Percentiles rank a stretch among this genome's conserved stretches.
Evolutionary conservation across 352 stramenopile species (phyloP).

Genomic region (Phytopythium kandeliae): DNA sequence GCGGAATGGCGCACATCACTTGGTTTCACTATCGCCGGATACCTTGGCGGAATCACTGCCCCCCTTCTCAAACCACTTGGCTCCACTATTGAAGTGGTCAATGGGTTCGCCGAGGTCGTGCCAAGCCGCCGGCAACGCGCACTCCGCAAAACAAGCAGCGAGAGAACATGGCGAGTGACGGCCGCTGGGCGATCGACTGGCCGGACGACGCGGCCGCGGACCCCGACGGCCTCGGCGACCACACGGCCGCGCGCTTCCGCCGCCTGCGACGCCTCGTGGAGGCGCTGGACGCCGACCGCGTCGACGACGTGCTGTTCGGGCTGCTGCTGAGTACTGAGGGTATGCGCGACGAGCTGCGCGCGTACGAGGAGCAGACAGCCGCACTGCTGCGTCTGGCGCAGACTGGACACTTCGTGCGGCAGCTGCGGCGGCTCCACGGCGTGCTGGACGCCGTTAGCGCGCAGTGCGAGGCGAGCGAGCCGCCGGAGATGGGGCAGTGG

Average conservation of each 20-base stretch:
- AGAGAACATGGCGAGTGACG: too few relatives aligned
- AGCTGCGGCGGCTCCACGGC: neutral
- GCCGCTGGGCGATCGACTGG: too few relatives aligned
- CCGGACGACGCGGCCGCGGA: too few relatives aligned
- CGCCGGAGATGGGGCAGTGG: neutral
- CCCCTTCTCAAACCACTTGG: too few relatives aligned
- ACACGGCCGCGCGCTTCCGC: neutral
- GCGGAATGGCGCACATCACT: too few relatives aligned
- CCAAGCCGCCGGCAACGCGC: too few relatives aligned
- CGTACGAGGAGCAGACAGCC: neutral
- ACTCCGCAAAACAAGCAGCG: too few relatives aligned
- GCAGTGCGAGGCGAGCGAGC: neutral
- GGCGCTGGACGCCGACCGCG: neutral
- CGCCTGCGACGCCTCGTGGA: neutral
- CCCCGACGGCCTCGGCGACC: too few relatives aligned
- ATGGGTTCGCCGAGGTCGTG: too few relatives aligned
- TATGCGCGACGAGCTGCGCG: conserved; percentile 4
- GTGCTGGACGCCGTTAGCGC: conserved; percentile 1
- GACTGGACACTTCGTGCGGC: conserved; percentile 1
- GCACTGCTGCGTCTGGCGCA: neutral
- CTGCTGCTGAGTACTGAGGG: conserved; percentile 4
- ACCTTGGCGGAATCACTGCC: too few relatives aligned
- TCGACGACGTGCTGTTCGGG: conserved; percentile 1
- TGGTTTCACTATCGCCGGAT: too few relatives aligned
- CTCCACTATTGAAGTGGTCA: too few relatives aligned